These are phyloP conservation scores for Aspergillus carlsbadensis DNA, from an alignment of 495 filamentous ascomycete species.

Conservation along the genomic window DNA sequence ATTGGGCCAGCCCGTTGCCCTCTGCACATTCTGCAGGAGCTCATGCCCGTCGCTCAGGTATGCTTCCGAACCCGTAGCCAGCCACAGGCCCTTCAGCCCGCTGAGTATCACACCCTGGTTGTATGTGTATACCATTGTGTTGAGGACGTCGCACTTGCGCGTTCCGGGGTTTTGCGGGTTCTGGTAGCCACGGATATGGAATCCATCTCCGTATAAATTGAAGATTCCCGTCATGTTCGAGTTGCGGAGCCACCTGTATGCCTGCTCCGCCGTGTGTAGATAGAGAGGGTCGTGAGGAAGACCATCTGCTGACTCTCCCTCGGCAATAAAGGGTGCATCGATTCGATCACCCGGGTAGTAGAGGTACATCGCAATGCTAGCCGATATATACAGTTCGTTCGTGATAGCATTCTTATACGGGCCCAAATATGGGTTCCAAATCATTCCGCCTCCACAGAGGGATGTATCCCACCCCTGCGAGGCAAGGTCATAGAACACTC, in stretches of 20 bases:
- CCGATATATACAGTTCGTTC: constrained; percentile 85
- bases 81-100: constrained; percentile 77
- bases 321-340: constrained; percentile 58
- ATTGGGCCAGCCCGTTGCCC: constrained; percentile 70
- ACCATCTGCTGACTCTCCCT: constrained; percentile 18
- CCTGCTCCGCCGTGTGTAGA: constrained; percentile 69
- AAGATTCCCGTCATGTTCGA: constrained; percentile 78
- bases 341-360: constrained; percentile 81
- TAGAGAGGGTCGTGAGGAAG: constrained; percentile 63
- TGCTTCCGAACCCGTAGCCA: constrained; percentile 58
- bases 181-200: constrained; percentile 74
- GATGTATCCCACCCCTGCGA: constrained; percentile 75
- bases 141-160: constrained; percentile 68
- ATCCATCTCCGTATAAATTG: constrained; percentile 88
- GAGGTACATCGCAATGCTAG: constrained; percentile 86
- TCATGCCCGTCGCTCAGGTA: constrained; percentile 81
- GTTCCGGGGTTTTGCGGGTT: constrained; percentile 46
- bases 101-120: constrained; percentile 95
- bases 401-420: constrained; percentile 99
- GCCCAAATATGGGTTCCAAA: constrained; percentile 78
- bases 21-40: constrained; percentile 68
- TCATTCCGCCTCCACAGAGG: constrained; percentile 87
- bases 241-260: constrained; percentile 72
- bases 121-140: constrained; percentile 92
- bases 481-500: constrained; percentile 87